These are phyloP conservation scores for Aspergillus tanneri DNA, from an alignment of 2,329 filamentous ascomycete species.

Conservation along the genomic window DNA sequence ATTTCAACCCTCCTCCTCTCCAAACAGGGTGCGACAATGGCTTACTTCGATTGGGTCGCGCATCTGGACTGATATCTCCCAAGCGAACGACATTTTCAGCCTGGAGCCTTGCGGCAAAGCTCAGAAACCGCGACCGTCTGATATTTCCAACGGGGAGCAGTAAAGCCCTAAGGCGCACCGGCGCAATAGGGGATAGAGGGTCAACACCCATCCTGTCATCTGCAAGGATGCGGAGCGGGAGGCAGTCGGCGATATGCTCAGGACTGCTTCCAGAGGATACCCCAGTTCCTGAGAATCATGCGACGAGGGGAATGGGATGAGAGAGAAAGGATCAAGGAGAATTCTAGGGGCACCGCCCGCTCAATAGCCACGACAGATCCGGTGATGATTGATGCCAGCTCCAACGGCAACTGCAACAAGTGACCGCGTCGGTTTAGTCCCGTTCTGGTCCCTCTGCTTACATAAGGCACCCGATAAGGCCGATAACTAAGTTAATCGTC, in stretches of 20 bases:
- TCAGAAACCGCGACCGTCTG: constrained; percentile 73
- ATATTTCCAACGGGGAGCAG: constrained; percentile 85
- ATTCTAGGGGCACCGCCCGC: too few relatives aligned
- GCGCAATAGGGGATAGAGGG: constrained; percentile 84
- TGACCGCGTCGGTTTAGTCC: too few relatives aligned
- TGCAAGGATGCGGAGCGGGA: constrained; percentile 32
- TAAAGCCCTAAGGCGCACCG: constrained; percentile 84
- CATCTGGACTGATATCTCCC: constrained; percentile 81
- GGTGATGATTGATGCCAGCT: neutral
- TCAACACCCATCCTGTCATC: constrained; percentile 77
- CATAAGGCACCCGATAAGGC: constrained; percentile 20
- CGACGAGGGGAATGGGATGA: constrained; percentile 4
- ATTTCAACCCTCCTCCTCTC: neutral
- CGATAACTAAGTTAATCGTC: constrained; percentile 17
- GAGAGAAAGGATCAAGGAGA: neutral
- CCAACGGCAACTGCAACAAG: too few relatives aligned
- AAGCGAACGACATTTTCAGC: constrained; percentile 78
- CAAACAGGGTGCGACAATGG: constrained; percentile 4
- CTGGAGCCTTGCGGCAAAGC: constrained; percentile 75
- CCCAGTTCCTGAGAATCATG: constrained; percentile 26
- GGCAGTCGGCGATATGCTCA: constrained; percentile 33
- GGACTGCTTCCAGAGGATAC: constrained; percentile 33
- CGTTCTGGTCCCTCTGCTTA: neutral
- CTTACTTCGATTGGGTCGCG: constrained; percentile 81
- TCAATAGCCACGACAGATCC: too few relatives aligned